A percentile compares a stretch with the other conserved stretches of the same genome.
Conservation (phyloP, 768 basidiomycete species). For the Lentinula boryana region DNA sequence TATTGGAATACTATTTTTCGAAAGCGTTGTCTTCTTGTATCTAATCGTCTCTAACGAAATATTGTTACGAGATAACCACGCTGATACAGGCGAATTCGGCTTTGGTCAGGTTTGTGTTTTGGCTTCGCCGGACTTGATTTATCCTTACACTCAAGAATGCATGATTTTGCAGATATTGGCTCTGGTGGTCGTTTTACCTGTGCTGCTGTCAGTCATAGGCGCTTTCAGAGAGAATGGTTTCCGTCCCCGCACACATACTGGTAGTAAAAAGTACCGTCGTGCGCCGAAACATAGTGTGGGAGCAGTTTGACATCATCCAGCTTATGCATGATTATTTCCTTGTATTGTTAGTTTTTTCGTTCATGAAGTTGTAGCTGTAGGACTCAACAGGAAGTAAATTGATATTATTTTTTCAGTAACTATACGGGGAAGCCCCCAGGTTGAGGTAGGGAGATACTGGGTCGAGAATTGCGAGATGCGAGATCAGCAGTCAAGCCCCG, state of each 20-base stretch:
- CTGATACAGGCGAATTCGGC: constrained; percentile 18
- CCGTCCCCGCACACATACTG: background rate
- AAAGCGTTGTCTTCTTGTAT: constrained; percentile 30
- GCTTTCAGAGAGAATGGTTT: constrained; percentile 27
- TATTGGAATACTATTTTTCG: constrained; percentile 30
- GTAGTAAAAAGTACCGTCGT: background rate
- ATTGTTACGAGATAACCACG: constrained; percentile 22
- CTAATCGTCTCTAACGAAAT: constrained; percentile 35
- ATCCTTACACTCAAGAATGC: background rate
- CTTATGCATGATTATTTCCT: background rate
- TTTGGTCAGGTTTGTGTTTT: constrained; percentile 28
- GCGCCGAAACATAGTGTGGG: background rate
- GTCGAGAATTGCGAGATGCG: no score
- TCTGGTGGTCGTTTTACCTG: constrained; percentile 33
- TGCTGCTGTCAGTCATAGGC: constrained; percentile 24
- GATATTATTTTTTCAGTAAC: no score
- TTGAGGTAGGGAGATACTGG: no score
- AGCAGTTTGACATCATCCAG: background rate
- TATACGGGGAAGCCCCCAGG: no score
- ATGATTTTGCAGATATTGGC: constrained; percentile 26
- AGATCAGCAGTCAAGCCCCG: no score
- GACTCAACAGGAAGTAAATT: no score
- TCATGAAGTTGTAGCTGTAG: background rate
- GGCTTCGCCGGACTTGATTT: background rate
- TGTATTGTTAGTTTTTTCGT: background rate